A percentile compares a stretch with the other conserved stretches of the same genome.
Conservation (phyloP, 306 rosid genomes). For the Hippophae tibetana region DNA sequence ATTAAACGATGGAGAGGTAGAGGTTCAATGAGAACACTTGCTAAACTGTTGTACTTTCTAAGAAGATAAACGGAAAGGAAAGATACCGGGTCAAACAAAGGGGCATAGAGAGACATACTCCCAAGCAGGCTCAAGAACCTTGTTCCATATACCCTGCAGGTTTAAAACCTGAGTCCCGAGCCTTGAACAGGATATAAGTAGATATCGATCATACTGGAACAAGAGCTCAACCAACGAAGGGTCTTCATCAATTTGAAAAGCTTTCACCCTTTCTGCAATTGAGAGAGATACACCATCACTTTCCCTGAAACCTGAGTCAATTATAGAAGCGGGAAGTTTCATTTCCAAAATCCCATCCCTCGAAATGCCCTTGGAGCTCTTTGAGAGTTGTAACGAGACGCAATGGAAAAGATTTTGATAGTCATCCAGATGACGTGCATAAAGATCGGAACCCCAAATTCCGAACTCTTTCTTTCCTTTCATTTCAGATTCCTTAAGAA, state of each 20-base stretch:
- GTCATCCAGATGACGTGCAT: slow-evolving; percentile 59
- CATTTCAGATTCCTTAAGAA: too few species aligned
- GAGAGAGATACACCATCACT: slow-evolving; percentile 35
- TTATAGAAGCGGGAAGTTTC: slow-evolving; percentile 16
- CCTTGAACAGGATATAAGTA: slow-evolving; percentile 74
- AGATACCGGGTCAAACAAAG: background rate
- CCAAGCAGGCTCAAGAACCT: slow-evolving; percentile 73
- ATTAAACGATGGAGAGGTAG: background rate
- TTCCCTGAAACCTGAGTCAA: slow-evolving; percentile 21
- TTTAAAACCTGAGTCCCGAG: slow-evolving; percentile 83
- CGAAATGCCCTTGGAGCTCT: slow-evolving; percentile 35
- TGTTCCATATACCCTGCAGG: slow-evolving; percentile 93
- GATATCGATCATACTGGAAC: slow-evolving; percentile 90
- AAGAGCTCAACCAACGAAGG: slow-evolving; percentile 84
- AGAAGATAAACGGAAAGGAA: background rate
- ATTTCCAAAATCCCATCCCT: slow-evolving; percentile 16
- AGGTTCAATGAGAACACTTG: background rate
- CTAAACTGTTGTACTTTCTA: background rate
- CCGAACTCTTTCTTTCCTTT: too few species aligned
- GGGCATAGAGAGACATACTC: slow-evolving; percentile 44
- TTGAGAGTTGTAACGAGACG: slow-evolving; percentile 75
- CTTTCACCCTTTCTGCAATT: slow-evolving; percentile 76
- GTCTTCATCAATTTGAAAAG: slow-evolving; percentile 78
- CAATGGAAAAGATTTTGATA: slow-evolving; percentile 81
- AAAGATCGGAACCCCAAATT: slow-evolving; percentile 29